Evolutionary conservation across 306 rosid species (phyloP).

Genomic region (Castanea mollissima): DNA sequence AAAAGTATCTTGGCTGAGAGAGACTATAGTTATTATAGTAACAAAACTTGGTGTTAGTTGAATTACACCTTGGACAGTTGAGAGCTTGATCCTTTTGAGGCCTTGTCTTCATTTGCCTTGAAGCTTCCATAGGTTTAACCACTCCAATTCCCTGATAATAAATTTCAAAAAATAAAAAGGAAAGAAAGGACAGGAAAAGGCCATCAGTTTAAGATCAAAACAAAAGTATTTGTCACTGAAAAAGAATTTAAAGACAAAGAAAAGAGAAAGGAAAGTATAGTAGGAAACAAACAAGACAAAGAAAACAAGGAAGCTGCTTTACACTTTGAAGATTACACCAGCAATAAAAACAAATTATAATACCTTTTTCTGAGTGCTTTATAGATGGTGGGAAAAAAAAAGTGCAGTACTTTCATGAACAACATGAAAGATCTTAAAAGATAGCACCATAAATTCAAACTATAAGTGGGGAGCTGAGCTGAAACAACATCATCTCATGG

Average conservation of each 20-base stretch:
- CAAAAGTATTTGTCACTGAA: conserved; percentile 27
- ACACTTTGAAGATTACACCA: conserved; percentile 46
- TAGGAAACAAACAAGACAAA: conserved; percentile 36
- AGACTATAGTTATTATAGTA: conserved; percentile 94
- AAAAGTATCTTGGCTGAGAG: conserved; percentile 93
- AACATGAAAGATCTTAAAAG: conserved; percentile 41
- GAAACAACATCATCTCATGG: conserved; percentile 40
- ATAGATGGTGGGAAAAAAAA: conserved; percentile 34
- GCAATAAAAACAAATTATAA: conserved; percentile 37
- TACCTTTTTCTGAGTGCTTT: conserved; percentile 44
- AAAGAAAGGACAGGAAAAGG: conserved; percentile 13
- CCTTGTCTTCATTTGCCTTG: conserved; percentile 66
- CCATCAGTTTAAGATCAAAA: conserved; percentile 26
- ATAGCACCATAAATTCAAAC: conserved; percentile 39
- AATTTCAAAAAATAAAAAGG: not conserved
- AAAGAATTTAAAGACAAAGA: conserved; percentile 18
- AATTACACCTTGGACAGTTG: conserved; percentile 97
- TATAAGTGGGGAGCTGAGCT: conserved; percentile 42
- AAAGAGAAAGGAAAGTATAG: conserved; percentile 26
- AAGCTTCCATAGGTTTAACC: conserved; percentile 56
- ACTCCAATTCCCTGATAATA: conserved; percentile 51
- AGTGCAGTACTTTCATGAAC: conserved; percentile 47
- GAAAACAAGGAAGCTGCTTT: conserved; percentile 45
- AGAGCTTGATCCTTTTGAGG: conserved; percentile 81
- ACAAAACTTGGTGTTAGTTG: conserved; percentile 92